phyloP scores from a whole-genome alignment of 2,329 filamentous ascomycete species.

The Alternaria dauci region DNA sequence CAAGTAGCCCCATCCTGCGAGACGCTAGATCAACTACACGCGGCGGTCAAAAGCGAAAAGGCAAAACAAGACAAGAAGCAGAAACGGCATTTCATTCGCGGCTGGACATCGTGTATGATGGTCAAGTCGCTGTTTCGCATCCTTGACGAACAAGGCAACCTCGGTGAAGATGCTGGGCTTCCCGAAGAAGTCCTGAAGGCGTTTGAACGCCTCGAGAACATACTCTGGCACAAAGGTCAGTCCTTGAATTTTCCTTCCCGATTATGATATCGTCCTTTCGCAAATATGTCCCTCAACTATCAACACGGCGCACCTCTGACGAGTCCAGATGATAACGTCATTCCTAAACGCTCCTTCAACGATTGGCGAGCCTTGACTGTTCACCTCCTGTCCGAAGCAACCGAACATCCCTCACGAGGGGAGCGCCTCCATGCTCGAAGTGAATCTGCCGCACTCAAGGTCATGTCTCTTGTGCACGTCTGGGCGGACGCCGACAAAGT shows the following conservation, averaged over 20 bases:
- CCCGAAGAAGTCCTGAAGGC: neutral
- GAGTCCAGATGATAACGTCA: neutral
- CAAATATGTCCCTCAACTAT: neutral
- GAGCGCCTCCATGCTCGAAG: neutral
- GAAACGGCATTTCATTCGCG: conserved; percentile 6
- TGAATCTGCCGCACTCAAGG: conserved; percentile 3
- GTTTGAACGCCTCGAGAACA: neutral
- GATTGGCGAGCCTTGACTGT: conserved; percentile 5
- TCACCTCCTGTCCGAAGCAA: neutral
- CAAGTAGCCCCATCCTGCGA: neutral
- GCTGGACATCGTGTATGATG: conserved; percentile 1
- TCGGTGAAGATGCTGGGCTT: neutral
- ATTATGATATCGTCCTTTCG: neutral
- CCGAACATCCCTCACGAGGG: neutral
- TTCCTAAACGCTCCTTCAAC: neutral
- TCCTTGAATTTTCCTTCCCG: neutral
- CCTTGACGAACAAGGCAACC: neutral
- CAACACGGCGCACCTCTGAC: neutral
- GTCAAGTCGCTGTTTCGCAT: neutral
- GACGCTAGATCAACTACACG: neutral
- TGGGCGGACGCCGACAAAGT: conserved; percentile 6
- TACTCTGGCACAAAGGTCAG: neutral
- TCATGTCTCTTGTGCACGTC: conserved; percentile 8
- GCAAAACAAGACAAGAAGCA: neutral
- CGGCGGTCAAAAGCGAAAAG: neutral